Conservation (phyloP, 2,329 filamentous ascomycete genomes). For the Emergomyces africanus region DNA sequence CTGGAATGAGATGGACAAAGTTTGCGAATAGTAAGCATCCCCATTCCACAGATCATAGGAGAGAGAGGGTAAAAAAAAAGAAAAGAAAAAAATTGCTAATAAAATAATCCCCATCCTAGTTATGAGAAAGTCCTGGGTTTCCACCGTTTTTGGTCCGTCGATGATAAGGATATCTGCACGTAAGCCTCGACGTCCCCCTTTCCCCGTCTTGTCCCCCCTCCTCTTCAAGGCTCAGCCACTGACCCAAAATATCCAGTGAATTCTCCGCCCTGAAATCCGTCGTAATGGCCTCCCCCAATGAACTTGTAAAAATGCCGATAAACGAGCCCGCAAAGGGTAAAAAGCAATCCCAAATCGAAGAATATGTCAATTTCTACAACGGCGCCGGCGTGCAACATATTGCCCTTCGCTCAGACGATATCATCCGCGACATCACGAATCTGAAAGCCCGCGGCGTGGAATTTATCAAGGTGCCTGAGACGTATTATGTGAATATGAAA, state of each 20-base stretch:
- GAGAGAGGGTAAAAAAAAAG: no score
- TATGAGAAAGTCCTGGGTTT: constrained; percentile 86
- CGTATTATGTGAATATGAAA: constrained; percentile 72
- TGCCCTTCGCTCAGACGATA: constrained; percentile 68
- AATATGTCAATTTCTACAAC: constrained; percentile 81
- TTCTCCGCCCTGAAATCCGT: constrained; percentile 80
- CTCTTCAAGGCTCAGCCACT: background rate
- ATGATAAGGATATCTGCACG: constrained; percentile 81
- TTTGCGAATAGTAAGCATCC: constrained; percentile 43
- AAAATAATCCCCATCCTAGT: constrained; percentile 30
- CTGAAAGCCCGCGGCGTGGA: constrained; percentile 79
- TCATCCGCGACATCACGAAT: constrained; percentile 62
- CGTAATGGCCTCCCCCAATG: constrained; percentile 79
- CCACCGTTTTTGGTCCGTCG: constrained; percentile 95
- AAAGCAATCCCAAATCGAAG: constrained; percentile 88
- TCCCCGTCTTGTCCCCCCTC: background rate
- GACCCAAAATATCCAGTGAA: constrained; percentile 35
- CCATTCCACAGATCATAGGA: background rate
- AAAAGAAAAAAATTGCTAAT: no score
- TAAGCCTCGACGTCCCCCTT: constrained; percentile 13
- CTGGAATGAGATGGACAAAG: constrained; percentile 72
- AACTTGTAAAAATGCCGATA: constrained; percentile 94
- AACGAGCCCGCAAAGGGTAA: constrained; percentile 88
- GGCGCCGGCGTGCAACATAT: constrained; percentile 91
- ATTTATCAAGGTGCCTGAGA: constrained; percentile 79